Evolutionary conservation across 1,284 basidiomycete species (phyloP), one percentile per base, ranked within the genome.

Genomic region (Paramarasmius palmivorus): DNA sequence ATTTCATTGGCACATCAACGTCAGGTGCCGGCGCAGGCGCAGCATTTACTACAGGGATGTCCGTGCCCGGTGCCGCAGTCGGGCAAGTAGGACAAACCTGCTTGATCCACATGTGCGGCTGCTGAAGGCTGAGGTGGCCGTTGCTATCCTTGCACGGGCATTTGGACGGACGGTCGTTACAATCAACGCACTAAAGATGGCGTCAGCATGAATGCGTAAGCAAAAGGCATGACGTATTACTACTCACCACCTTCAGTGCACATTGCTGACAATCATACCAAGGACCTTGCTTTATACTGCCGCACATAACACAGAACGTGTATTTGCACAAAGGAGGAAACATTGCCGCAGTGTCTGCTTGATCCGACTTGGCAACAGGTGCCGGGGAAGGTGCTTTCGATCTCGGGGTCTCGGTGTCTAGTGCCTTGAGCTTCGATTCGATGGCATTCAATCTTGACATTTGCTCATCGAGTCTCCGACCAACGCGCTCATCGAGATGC

Each of bases 181-280:
- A 74, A 34, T 49, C 52, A 38, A 62, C 56, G 50, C 72, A 74
- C 73, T 75, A 42, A 5, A 47, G 45, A 34, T 36, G 49, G 51
- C 37, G 39, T 48, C n/a, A 49, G 17, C 44, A 32, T 26, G 22
- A 19, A 9, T n/a, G 22, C 25, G 32, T 22, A 17, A 29, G 23
- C 26, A 44, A 22, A 39, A n/a, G 29, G 51, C 23, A 22, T 36
- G 42, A 57, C 71, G 59, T 55, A n/a, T n/a, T n/a, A n/a, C n/a
- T n/a, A n/a, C n/a, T n/a, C n/a, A 76, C 73, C 49, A 69, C 58
- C 32, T 66, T 55, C 52, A 61, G 50, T 54, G 66, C 61, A 54
- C 79, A 81, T 56, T 70, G 68, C 29, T 64, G 60, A 58, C 80
- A 81, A 25, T 69, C 69, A 58, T 70, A 75, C 74, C 74, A 76